A percentile compares a stretch with the other conserved stretches of the same genome.
phyloP scores from a whole-genome alignment of 305 asterid species.

The Fraxinus nigra region DNA sequence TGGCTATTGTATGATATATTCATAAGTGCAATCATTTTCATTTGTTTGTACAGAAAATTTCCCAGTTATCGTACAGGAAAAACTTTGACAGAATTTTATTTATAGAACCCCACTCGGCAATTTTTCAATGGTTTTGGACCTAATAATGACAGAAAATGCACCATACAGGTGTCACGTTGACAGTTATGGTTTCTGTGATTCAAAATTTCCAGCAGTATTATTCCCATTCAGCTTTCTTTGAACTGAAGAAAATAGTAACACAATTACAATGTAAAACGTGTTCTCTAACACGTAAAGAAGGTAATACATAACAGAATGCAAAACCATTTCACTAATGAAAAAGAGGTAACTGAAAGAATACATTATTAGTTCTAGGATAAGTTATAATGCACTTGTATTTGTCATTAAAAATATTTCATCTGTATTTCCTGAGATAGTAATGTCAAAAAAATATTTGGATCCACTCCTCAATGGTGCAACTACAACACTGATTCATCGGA shows the following conservation, averaged over 20 bases:
- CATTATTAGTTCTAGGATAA: neutral
- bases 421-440: neutral
- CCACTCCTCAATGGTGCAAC: constrained; percentile 13
- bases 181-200: no score
- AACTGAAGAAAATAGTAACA: neutral
- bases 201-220: neutral
- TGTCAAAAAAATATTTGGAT: neutral
- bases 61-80: no score
- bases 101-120: no score
- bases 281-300: neutral
- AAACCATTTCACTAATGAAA: neutral
- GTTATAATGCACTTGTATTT: neutral
- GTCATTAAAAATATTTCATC: neutral
- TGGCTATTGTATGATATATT: neutral
- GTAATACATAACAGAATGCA: neutral
- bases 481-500: constrained; percentile 3
- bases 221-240: neutral
- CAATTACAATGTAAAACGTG: neutral
- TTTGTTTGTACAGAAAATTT: neutral
- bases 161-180: no score
- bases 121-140: no score
- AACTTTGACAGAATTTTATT: no score
- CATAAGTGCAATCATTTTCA: neutral
- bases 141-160: no score
- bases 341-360: neutral